Base-by-base conservation (phyloP, 768 basidiomycete species). In the Baorangia bicolor region DNA sequence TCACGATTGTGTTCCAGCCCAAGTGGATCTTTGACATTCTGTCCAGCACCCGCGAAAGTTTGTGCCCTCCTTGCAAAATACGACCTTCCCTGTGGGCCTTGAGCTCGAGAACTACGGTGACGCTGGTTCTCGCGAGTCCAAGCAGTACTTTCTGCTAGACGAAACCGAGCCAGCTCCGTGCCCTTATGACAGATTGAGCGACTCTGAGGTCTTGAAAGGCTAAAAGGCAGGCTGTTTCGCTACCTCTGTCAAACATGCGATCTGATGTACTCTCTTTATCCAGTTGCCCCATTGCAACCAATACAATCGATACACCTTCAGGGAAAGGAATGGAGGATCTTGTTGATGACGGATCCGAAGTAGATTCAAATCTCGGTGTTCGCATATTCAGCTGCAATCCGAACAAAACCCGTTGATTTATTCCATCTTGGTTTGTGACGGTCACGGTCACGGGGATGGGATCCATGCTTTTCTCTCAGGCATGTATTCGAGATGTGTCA, bases 61-160 rank as follows among this genome's bases (percentile, higher is more conserved):
- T 56, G 64, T 6, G 18, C 53, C 7, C 56, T 64, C 7, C 50
- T 64, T 14, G 44, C 50, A 11, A 61, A 61, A 23, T 64, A 64
- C 21, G 64, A 65, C 13, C 60, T 64, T 65, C 14, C 53, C 60
- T 18, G 51, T 64, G 31, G 65, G 63, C 53, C 63, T 59, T 4
- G 63, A 64, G 49, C 44, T 65, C 35, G 65, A 62, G 51, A 64
- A 65, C 53, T 62, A 64, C 27, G 63, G 64, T 14, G 64, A 65
- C 2, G 1, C 46, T 23, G 63, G 53, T 34, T 64, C 63, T 10
- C 63, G 64, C 35, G 63, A 64, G 60, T 53, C 60, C 20, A 51
- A 51, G 43, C 63, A 65, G 28, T 64, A 64, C 51, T 64, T 64
- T n/a, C 38, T 64, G 28, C 21, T 64, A 37, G 63, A 65, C 38